Evolutionary conservation across 352 stramenopile genomes (phyloP).

Genomic region (Globisporangium megalacanthum): DNA sequence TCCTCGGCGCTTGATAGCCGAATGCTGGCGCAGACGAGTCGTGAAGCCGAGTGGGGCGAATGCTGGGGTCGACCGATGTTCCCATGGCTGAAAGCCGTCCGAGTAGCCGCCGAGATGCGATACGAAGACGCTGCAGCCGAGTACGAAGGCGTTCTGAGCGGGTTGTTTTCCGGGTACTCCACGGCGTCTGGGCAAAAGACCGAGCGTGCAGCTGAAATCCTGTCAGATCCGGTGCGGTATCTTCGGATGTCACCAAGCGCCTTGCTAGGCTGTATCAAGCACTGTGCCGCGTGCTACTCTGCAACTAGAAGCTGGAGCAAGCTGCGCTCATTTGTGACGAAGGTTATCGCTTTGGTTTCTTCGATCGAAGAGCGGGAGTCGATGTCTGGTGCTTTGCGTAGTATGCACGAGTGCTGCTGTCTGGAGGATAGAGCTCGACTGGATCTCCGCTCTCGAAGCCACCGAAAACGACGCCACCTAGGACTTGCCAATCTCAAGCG

Average conservation of each 20-base stretch:
- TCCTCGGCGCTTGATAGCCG: conserved; percentile 21
- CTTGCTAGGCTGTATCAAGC: conserved; percentile 39
- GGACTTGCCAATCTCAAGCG: background rate
- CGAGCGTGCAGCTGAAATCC: conserved; percentile 4
- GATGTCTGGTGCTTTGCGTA: conserved; percentile 20
- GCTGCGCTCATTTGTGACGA: conserved; percentile 23
- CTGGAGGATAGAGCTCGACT: conserved; percentile 35
- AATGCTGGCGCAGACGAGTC: conserved; percentile 10
- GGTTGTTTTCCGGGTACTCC: background rate
- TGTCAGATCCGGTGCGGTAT: conserved; percentile 22
- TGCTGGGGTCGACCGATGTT: conserved; percentile 25
- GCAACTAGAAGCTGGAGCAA: conserved; percentile 35
- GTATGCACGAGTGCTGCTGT: conserved; percentile 25
- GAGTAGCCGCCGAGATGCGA: conserved; percentile 44
- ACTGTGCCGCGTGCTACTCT: conserved; percentile 44
- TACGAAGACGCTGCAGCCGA: conserved; percentile 57
- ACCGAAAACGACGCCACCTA: background rate
- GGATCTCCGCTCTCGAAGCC: conserved; percentile 21
- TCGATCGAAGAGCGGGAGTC: conserved; percentile 18
- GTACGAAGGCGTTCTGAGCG: conserved; percentile 34
- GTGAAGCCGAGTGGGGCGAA: conserved; percentile 8
- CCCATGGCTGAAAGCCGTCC: conserved; percentile 30
- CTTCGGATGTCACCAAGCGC: conserved; percentile 28
- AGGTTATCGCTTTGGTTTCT: conserved; percentile 21
- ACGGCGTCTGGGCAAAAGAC: background rate